These are phyloP conservation scores for Melaleuca alternifolia DNA, from an alignment of 345 rosid genomes.

Conservation along the genomic window DNA sequence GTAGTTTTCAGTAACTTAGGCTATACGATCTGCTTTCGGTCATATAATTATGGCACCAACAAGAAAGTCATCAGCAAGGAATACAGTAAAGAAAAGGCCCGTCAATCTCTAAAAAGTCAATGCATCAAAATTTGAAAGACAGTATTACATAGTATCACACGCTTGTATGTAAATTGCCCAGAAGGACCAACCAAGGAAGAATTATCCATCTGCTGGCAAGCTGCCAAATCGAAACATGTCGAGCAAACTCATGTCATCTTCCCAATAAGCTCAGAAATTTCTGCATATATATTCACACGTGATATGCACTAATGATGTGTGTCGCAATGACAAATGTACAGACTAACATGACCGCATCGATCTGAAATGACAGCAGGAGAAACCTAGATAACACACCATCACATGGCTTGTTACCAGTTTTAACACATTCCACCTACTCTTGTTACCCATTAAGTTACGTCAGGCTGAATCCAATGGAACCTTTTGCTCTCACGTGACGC, in stretches of 20 bases:
- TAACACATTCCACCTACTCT: neutral
- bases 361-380: neutral
- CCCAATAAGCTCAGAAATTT: neutral
- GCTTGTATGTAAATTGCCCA: too few relatives aligned
- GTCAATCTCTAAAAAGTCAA: neutral
- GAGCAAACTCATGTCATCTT: neutral
- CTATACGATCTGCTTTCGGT: neutral
- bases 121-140: neutral
- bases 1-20: neutral
- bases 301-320: neutral
- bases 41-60: neutral
- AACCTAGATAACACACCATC: neutral
- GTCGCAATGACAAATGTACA: neutral
- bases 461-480: neutral
- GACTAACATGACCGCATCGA: neutral
- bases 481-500: neutral
- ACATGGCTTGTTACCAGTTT: neutral
- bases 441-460: neutral
- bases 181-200: neutral
- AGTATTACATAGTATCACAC: neutral
- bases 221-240: neutral
- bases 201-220: neutral
- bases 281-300: neutral
- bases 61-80: neutral
- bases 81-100: neutral